Conservation (phyloP, 352 stramenopile genomes). For the Pelagophyceae sp. region DNA sequence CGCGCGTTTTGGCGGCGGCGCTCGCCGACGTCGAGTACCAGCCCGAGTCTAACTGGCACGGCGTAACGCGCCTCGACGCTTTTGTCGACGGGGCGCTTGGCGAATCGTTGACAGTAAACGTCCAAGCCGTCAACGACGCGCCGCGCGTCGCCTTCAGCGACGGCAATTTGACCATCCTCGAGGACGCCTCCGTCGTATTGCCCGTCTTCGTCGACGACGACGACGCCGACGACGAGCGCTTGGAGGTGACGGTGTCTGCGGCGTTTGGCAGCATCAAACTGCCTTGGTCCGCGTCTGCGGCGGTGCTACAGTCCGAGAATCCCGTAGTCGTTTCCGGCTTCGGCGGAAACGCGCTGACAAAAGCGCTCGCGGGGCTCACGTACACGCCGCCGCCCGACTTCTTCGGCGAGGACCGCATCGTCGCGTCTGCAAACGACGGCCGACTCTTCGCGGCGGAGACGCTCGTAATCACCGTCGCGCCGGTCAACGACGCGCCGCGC, state of each 20-base stretch:
- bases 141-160: background rate
- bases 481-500: constrained; percentile 12
- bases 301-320: background rate
- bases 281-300: background rate
- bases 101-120: background rate
- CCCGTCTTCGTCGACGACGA: background rate
- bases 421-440: background rate
- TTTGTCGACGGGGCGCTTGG: background rate
- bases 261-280: background rate
- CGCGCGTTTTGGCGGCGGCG: background rate
- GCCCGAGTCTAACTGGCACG: constrained; percentile 1
- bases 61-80: background rate
- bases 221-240: background rate
- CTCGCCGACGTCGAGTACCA: background rate
- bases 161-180: background rate
- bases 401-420: background rate
- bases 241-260: background rate
- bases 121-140: background rate
- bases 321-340: background rate
- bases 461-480: background rate
- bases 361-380: background rate
- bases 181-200: background rate
- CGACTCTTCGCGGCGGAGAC: background rate
- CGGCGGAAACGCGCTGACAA: background rate
- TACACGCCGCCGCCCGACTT: background rate